Base-by-base conservation (phyloP, 169 alveolate genomes). In the Babesia ovis region DNA sequence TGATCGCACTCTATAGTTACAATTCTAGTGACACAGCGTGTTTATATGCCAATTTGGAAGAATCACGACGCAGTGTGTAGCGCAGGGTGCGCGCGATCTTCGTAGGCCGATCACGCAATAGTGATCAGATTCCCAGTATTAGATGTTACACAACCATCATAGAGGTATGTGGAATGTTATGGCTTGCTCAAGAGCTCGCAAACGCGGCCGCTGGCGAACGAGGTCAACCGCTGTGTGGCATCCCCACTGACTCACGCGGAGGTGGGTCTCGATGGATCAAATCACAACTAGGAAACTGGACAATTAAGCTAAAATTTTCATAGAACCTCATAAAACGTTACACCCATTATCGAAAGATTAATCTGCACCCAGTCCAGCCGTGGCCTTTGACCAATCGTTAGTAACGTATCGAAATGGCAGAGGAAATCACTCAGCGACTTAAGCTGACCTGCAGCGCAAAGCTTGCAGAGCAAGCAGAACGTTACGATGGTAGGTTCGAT, bases 401-500 rank as follows among this genome's bases (percentile, higher is more conserved):
- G 77, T 32, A 56, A 16, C 77, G 9, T 18, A 23, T 20, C n/a
- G 56, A 46, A 55, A 77, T 77, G 86, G 37, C 86, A 20, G 86
- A 77, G 41, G 86, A 77, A 50, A 68, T 35, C 45, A 73, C 70
- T 29, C 85, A 85, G 80, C 83, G 93, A 50, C 73, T 80, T n/a
- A 85, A 85, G 75, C 80, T 89, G 43, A 91, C 89, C 48, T 92
- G 91, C 73, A 88, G 90, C 67, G 97, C 98, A 64, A 97, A 97
- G 91, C 95, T 98, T 66, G 99, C 99, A 18, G 99, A 98, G 92
- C 99, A 98, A 91, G 98, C 99, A 39, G 99, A 97, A 90, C 96
- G 99, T 88, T 98, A 96, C 89, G 99, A 98, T 77, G 99, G 98
- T 84, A 97, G 92, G 98, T 94, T 93, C 43, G 27, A 3, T 20